phyloP scores from a whole-genome alignment of 495 filamentous ascomycete species.

The Podospora anserina region DNA sequence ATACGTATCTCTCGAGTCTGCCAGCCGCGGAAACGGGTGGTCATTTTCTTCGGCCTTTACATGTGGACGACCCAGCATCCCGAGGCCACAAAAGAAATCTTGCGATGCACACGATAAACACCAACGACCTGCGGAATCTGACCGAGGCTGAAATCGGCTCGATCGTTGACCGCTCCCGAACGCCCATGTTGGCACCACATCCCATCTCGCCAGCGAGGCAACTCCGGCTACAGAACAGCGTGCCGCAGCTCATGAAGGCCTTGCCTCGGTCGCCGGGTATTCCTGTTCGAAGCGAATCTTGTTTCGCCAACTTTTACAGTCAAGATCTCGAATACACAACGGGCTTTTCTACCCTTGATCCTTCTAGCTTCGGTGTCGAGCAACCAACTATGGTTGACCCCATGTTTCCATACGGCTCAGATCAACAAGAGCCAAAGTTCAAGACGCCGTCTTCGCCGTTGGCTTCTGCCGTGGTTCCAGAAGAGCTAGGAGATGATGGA shows the following conservation, averaged over 20 bases:
- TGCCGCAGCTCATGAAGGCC: constrained; percentile 51
- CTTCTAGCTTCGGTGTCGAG: background rate
- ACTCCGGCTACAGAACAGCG: constrained; percentile 48
- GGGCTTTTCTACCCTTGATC: constrained; percentile 7
- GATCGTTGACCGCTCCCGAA: background rate
- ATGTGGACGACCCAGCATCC: background rate
- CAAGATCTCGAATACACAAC: constrained; percentile 1
- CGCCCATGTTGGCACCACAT: constrained; percentile 41
- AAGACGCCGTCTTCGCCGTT: background rate
- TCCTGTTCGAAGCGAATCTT: constrained; percentile 16
- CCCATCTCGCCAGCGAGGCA: constrained; percentile 47
- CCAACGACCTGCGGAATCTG: constrained; percentile 6
- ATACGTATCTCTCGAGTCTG: background rate
- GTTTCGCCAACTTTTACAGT: background rate
- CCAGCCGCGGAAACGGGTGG: background rate
- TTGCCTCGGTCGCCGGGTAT: constrained; percentile 42
- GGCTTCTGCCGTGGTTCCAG: background rate
- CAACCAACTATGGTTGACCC: background rate
- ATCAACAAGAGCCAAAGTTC: background rate
- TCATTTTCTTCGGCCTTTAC: background rate
- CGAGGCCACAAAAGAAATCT: constrained; percentile 17
- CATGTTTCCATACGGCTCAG: background rate
- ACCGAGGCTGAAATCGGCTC: background rate
- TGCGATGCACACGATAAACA: constrained; percentile 14
- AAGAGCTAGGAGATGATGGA: background rate